phyloP scores from a whole-genome alignment of 352 stramenopile genomes.

The Phytophthora pisi region DNA sequence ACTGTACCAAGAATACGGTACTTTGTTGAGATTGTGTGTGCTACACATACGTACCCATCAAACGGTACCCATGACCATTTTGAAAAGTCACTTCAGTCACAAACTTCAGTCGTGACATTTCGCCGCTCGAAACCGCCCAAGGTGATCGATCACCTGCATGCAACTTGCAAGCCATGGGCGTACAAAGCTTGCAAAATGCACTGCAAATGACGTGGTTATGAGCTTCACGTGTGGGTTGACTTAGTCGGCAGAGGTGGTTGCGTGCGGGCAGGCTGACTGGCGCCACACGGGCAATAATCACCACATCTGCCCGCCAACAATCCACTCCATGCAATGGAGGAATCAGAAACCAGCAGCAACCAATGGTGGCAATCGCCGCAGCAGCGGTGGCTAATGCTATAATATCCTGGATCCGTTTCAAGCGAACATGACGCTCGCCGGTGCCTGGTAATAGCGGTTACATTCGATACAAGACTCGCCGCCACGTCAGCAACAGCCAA shows the following conservation, averaged over 20 bases:
- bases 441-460: background rate
- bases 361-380: background rate
- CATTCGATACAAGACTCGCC: background rate
- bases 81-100: background rate
- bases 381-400: background rate
- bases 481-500: constrained; percentile 2
- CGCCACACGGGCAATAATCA: background rate
- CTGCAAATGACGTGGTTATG: constrained; percentile 11
- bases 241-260: constrained; percentile 2
- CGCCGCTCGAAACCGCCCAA: background rate
- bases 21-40: background rate
- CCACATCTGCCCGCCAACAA: background rate
- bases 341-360: constrained; percentile 2
- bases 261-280: background rate
- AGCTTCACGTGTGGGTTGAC: constrained; percentile 11
- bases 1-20: background rate
- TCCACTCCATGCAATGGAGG: background rate
- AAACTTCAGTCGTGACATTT: constrained; percentile 2
- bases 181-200: background rate
- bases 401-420: background rate
- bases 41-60: background rate
- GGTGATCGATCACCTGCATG: too few relatives aligned
- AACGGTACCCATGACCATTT: background rate
- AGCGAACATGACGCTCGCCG: background rate
- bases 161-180: too few relatives aligned